Base-by-base conservation (phyloP, 495 filamentous ascomycete genomes). In the Xylaria sp. region DNA sequence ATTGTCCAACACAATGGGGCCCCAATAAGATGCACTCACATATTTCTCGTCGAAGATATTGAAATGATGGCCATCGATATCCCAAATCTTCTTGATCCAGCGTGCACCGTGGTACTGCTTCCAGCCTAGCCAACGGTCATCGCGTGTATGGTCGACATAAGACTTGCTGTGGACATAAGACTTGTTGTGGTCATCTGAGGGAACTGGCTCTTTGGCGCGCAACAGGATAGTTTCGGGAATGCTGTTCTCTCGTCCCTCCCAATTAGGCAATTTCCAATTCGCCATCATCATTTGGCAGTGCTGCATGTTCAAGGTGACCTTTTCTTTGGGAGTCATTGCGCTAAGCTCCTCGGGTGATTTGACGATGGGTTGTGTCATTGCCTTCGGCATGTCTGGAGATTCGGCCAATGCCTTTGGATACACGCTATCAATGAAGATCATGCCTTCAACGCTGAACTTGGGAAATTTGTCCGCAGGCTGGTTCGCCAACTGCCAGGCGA, bases 361-460 rank as follows among this genome's bases (percentile, higher is more conserved):
- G 59, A 74, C 50, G 5, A 76, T 69, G 15, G 80, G 70, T 15
- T 72, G 61, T 3, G 17, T n/a, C 0, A 21, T 48, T 8, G 29
- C 17, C 15, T 40, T 46, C 4, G 70, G 61, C 50, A 74, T 70
- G 5, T 72, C 61, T 0, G 24, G 48, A 1, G 74, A 19, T n/a
- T 71, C 70, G 24, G n/a, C 31, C 8, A 78, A 48, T 5, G 26
- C n/a, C 9, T 35, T 35, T 11, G 83, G 80, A 58, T 76, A 84
- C 15, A 84, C 68, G 41, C 74, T 80, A 64, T 86, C 84, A n/a
- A 86, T 75, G 75, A 85, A 80, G 61, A 86, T 55, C 37, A 86
- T 80, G 5, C 84, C 84, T 0, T 82, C 1, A 2, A 86, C 67
- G 0, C 67, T 71, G 17, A 83, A 55, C 1, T 67, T 70, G 46